Base-by-base conservation (phyloP, 1,284 basidiomycete genomes). In the Sanghuangporus weigelae region DNA sequence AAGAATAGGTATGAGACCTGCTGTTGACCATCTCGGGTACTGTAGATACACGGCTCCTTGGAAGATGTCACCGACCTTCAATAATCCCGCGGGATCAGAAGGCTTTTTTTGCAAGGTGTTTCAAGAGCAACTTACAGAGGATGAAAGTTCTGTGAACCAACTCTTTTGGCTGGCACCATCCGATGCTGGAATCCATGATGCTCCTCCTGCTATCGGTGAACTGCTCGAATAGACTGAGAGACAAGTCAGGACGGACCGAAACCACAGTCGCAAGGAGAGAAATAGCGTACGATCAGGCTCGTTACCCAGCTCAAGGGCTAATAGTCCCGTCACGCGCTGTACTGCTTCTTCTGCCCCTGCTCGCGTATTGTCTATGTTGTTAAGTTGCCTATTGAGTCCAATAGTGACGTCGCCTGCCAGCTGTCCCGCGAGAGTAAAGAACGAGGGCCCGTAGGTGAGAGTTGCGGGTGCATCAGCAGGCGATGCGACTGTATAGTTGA, bases 1-100 rank as follows among this genome's bases (percentile, higher is more conserved):
- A 38, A 78, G 73, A 54, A 71, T 67, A 5, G 76, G 71, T 5
- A 78, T 72, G 4, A 78, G 69, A 12, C 73, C 73, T 26, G 70
- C 67, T 19, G 76, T 75, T 57, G 71, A 75, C 77, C 77, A 80
- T 0, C 68, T 66, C 2, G 71, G 72, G 42, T 68, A 69, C 36
- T 68, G 73, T n/a, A 80, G 71, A 62, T 77, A 80, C 1, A 78
- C 78, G 0, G 75, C 79, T 8, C 73, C 78, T 67, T 80, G 76
- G 69, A 79, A 76, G 44, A 79, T 73, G 63, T 74, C 71, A 0
- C 75, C 76, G 44, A 75, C 68, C 74, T 76, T 31, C 26, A 39
- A 1, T 60, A 50, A 21, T 36, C 36, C 0, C 19, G 14, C 6
- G 38, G 31, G 35, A 16, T n/a, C 44, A 42, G 40, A 12, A 42